Evolutionary conservation across 192 early-diverging fungal genomes (phyloP).

Genomic region (Coemansia sp.): DNA sequence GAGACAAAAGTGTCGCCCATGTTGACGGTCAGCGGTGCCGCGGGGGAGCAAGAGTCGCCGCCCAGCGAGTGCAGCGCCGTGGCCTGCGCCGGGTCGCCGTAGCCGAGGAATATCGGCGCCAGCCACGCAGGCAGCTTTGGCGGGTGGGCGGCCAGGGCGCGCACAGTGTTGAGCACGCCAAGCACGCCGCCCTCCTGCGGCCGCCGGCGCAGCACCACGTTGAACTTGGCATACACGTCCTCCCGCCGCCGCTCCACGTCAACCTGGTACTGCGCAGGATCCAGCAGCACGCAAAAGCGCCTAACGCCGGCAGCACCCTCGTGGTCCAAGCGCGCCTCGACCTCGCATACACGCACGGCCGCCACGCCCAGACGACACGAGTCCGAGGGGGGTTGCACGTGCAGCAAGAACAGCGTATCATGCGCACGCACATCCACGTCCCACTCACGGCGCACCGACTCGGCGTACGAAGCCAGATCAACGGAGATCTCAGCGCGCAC

Average conservation of each 20-base stretch:
- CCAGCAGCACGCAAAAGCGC: constrained; percentile 75
- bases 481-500: constrained; percentile 83
- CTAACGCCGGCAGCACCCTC: constrained; percentile 59
- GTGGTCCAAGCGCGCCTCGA: constrained; percentile 71
- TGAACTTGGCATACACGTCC: constrained; percentile 77
- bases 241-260: constrained; percentile 36
- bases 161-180: constrained; percentile 84
- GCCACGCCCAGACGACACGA: constrained; percentile 73
- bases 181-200: constrained; percentile 94
- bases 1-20: constrained; percentile 90
- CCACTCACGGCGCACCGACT: constrained; percentile 84
- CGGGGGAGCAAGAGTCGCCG: constrained; percentile 23
- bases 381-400: constrained; percentile 50
- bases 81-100: constrained; percentile 84
- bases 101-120: constrained; percentile 87
- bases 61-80: constrained; percentile 34
- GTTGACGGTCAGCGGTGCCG: constrained; percentile 60
- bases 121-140: constrained; percentile 86
- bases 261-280: constrained; percentile 76
- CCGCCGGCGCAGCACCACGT: constrained; percentile 83
- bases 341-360: constrained; percentile 83
- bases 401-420: constrained; percentile 87
- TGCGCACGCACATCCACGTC: constrained; percentile 70
- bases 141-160: constrained; percentile 69
- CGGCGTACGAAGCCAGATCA: constrained; percentile 63